Evolutionary conservation across 2,329 filamentous ascomycete species (phyloP).

Genomic region (Cryphonectria nitschkei): DNA sequence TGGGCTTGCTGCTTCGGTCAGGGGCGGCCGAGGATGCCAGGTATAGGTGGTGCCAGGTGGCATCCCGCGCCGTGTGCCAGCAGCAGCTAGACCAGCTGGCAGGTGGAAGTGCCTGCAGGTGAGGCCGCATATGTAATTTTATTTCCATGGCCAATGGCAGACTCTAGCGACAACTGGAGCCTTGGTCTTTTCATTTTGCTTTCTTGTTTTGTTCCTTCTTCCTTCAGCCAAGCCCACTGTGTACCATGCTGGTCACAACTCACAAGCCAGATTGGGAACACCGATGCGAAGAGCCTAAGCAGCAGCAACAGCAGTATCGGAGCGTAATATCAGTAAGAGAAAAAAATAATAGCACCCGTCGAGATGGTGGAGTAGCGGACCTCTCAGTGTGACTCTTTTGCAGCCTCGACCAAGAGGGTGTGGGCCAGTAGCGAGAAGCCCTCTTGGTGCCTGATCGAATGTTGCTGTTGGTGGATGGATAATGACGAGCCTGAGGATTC

Average conservation of each 20-base stretch:
- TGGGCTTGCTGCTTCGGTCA: conserved; percentile 23
- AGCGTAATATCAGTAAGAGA: not conserved
- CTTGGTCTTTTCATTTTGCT: not conserved
- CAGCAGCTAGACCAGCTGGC: conserved; percentile 17
- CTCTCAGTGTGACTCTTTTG: not conserved
- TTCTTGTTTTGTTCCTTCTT: not conserved
- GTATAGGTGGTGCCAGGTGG: conserved; percentile 26
- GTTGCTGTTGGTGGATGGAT: not conserved
- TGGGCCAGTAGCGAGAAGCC: not conserved
- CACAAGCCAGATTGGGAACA: not conserved
- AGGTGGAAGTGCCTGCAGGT: conserved; percentile 24
- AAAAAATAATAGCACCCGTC: not conserved
- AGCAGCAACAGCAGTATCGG: not conserved
- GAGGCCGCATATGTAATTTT: conserved; percentile 18
- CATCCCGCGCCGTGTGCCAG: conserved; percentile 15
- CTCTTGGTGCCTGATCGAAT: not conserved
- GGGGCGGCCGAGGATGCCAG: conserved; percentile 16
- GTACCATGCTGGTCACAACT: not conserved
- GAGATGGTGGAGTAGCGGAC: not conserved
- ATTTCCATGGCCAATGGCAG: conserved; percentile 20
- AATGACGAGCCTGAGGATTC: conserved; percentile 4
- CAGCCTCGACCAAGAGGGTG: not conserved
- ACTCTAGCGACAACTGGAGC: not conserved
- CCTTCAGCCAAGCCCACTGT: not conserved
- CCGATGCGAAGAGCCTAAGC: not conserved